These are phyloP conservation scores for Carex kokanica DNA, from an alignment of 176 grass and related monocot species.

Conservation along the genomic window DNA sequence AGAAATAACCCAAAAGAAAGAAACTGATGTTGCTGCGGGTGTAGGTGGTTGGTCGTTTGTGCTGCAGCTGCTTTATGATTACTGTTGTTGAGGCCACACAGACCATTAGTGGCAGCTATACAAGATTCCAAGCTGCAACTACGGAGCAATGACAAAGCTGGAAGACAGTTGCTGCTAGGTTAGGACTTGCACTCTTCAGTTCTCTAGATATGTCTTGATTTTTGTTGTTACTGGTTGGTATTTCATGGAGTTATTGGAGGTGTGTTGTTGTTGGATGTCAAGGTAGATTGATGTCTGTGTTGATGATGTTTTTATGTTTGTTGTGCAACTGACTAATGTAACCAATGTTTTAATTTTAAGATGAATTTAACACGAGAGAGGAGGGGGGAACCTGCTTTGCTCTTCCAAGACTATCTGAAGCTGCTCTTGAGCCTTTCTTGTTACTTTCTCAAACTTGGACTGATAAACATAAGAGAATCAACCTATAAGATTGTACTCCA, in stretches of 20 bases:
- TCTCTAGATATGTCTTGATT: neutral
- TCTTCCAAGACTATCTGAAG: slow-evolving; percentile 92
- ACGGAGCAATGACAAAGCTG: neutral
- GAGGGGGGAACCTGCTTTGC: slow-evolving; percentile 62
- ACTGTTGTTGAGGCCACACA: too few species aligned
- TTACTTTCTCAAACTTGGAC: slow-evolving; percentile 90
- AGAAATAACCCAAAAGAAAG: too few species aligned
- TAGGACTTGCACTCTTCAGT: neutral
- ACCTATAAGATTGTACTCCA: slow-evolving; percentile 22
- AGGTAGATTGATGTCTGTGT: neutral
- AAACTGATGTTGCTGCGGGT: too few species aligned
- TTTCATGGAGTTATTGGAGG: neutral
- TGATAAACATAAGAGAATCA: slow-evolving; percentile 41
- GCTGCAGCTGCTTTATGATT: too few species aligned
- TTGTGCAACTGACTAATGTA: neutral
- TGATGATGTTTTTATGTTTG: neutral
- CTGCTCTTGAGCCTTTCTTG: slow-evolving; percentile 90
- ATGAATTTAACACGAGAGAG: neutral
- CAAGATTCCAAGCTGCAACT: neutral
- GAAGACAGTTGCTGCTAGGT: neutral
- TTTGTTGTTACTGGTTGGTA: neutral
- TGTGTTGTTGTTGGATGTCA: neutral
- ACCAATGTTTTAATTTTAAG: neutral
- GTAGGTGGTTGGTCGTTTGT: too few species aligned
- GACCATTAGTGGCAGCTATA: too few species aligned